Evolutionary conservation across 1,139 yeast genomes (phyloP).

Genomic region (Debaryomyces psychrophilus): DNA sequence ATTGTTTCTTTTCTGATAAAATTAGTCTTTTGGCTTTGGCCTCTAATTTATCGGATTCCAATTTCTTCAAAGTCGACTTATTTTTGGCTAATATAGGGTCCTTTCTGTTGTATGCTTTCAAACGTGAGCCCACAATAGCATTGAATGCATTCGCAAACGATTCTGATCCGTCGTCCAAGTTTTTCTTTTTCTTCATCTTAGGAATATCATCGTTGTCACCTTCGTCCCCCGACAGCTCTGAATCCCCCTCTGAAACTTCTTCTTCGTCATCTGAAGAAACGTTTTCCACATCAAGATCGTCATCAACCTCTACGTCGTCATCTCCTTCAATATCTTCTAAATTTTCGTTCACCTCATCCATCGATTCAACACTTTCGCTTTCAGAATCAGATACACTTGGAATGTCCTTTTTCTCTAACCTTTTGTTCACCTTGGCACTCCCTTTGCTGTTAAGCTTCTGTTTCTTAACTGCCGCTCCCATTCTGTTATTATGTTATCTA

Average conservation of each 20-base stretch:
- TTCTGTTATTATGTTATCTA: conserved; percentile 8
- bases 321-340: conserved; percentile 12
- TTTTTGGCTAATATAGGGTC: conserved; percentile 89
- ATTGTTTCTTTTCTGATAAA: conserved; percentile 68
- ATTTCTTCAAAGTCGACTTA: conserved; percentile 67
- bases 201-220: conserved; percentile 39
- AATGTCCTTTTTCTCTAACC: conserved; percentile 5
- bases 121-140: conserved; percentile 81
- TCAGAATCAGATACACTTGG: neutral
- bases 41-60: conserved; percentile 82
- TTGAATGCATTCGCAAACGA: conserved; percentile 80
- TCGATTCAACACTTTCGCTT: neutral
- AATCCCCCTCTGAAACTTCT: conserved; percentile 18
- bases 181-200: conserved; percentile 53
- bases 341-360: conserved; percentile 8
- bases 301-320: conserved; percentile 16
- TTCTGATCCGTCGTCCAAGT: conserved; percentile 66
- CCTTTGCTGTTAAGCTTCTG: conserved; percentile 19
- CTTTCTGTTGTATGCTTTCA: conserved; percentile 84
- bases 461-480: conserved; percentile 24
- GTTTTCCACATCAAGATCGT: conserved; percentile 17
- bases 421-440: conserved; percentile 14
- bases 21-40: conserved; percentile 77
- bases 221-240: conserved; percentile 19
- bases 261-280: conserved; percentile 15